Evolutionary conservation across 1,284 basidiomycete genomes (phyloP).

Genomic region (Cystobasidium sp.): DNA sequence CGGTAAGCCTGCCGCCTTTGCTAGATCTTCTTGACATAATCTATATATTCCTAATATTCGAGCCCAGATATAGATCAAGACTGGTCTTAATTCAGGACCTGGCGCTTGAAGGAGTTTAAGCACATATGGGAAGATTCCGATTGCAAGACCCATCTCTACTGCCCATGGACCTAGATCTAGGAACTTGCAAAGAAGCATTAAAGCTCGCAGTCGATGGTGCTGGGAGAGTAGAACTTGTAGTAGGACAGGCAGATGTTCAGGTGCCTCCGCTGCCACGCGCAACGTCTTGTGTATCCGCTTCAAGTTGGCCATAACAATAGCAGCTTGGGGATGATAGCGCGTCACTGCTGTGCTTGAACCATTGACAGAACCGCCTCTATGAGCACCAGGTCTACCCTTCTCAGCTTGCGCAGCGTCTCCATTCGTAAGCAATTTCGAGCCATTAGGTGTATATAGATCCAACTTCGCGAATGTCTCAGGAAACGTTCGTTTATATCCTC

Average conservation of each 20-base stretch:
- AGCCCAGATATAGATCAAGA: conserved; percentile 99
- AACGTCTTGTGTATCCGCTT: conserved; percentile 38
- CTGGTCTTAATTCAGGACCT: conserved; percentile 90
- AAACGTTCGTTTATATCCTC: conserved; percentile 22
- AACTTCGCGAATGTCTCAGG: conserved; percentile 19
- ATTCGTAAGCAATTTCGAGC: neutral
- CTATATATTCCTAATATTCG: conserved; percentile 94
- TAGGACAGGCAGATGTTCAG: conserved; percentile 95
- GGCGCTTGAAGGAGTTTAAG: conserved; percentile 94
- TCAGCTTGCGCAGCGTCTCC: neutral
- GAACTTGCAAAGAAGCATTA: conserved; percentile 96
- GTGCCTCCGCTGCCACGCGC: conserved; percentile 65
- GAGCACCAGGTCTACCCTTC: neutral
- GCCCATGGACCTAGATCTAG: conserved; percentile 99
- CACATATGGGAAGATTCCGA: conserved; percentile 98
- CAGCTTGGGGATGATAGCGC: conserved; percentile 14
- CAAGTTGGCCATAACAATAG: conserved; percentile 14
- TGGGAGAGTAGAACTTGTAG: conserved; percentile 96
- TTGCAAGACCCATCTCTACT: conserved; percentile 93
- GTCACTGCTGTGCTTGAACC: conserved; percentile 5
- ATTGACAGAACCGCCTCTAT: conserved; percentile 3
- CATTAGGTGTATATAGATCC: neutral
- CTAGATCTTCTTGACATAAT: conserved; percentile 86
- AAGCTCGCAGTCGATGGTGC: conserved; percentile 89
- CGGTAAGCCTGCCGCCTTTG: conserved; percentile 66